Percentiles rank a stretch among this genome's conserved stretches.
Conservation (phyloP, 2,329 filamentous ascomycete species). For the Talaromyces funiculosus region DNA sequence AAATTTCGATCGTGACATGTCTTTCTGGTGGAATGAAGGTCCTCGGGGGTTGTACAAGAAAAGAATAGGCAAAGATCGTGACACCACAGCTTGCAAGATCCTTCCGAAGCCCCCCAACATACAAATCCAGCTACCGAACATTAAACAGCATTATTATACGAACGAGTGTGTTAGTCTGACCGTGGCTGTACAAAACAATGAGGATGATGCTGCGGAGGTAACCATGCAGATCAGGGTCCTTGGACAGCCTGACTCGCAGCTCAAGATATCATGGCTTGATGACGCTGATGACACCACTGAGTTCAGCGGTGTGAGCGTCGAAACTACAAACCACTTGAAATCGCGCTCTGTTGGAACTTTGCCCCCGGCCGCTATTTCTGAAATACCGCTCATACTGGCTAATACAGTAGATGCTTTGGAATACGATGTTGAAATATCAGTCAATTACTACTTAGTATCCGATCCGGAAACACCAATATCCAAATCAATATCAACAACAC, state of each 20-base stretch:
- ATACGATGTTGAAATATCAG: constrained; percentile 66
- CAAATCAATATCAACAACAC: constrained; percentile 62
- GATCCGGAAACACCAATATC: constrained; percentile 76
- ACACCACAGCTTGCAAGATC: constrained; percentile 60
- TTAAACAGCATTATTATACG: constrained; percentile 72
- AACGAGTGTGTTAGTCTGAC: constrained; percentile 68
- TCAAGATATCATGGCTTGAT: constrained; percentile 45
- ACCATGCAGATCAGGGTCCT: constrained; percentile 64
- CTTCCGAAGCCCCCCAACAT: constrained; percentile 89
- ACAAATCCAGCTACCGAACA: constrained; percentile 61
- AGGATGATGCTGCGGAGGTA: constrained; percentile 70
- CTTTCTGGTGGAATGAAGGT: constrained; percentile 39
- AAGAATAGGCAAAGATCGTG: constrained; percentile 40
- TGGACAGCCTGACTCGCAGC: constrained; percentile 48
- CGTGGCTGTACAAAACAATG: constrained; percentile 71
- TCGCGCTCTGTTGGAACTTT: constrained; percentile 32
- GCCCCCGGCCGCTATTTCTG: constrained; percentile 25
- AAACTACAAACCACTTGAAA: constrained; percentile 26
- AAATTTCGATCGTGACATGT: constrained; percentile 19
- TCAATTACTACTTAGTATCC: constrained; percentile 70
- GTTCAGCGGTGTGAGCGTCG: constrained; percentile 18
- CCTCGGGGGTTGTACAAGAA: constrained; percentile 31
- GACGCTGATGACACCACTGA: constrained; percentile 24
- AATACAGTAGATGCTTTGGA: constrained; percentile 48
- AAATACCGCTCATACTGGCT: constrained; percentile 45